These are phyloP conservation scores for Euryodendron excelsum DNA, from an alignment of 148 eudicot species.

Conservation along the genomic window DNA sequence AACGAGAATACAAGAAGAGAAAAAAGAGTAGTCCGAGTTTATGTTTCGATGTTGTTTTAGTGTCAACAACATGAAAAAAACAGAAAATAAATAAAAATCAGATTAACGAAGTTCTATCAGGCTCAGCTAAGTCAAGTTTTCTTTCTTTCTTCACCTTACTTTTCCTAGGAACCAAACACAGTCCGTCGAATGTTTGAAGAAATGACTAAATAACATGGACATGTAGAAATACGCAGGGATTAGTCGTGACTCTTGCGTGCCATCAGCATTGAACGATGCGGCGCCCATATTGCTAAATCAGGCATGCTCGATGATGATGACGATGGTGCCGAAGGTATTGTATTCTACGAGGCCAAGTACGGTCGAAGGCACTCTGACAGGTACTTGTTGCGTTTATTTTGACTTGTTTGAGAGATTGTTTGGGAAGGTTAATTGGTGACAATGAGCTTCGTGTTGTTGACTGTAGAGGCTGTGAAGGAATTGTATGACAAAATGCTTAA, in stretches of 20 bases:
- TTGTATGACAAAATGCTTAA: conserved; percentile 64
- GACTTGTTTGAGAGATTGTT: not conserved
- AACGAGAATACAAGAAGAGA: no score
- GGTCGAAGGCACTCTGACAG: conserved; percentile 33
- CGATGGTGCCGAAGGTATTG: conserved; percentile 19
- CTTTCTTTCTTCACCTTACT: not conserved
- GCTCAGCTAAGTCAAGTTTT: not conserved
- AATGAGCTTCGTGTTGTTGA: conserved; percentile 10
- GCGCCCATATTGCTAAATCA: not conserved
- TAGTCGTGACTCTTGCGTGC: not conserved
- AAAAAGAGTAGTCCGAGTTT: no score
- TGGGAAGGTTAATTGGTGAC: not conserved
- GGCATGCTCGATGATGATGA: not conserved
- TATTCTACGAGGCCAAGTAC: conserved; percentile 39
- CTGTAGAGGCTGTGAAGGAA: conserved; percentile 74
- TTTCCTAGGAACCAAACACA: not conserved
- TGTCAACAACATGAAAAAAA: not conserved
- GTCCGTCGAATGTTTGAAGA: not conserved
- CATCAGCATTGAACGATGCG: conserved; percentile 1
- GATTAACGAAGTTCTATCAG: not conserved
- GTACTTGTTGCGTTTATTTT: no score
- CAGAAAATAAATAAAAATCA: no score
- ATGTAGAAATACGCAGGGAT: conserved; percentile 14
- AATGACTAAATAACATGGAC: not conserved
- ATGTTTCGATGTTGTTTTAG: not conserved